A percentile compares a stretch with the other conserved stretches of the same genome.
Conservation (phyloP, 2,329 filamentous ascomycete genomes). For the Aspergillus tamarii region DNA sequence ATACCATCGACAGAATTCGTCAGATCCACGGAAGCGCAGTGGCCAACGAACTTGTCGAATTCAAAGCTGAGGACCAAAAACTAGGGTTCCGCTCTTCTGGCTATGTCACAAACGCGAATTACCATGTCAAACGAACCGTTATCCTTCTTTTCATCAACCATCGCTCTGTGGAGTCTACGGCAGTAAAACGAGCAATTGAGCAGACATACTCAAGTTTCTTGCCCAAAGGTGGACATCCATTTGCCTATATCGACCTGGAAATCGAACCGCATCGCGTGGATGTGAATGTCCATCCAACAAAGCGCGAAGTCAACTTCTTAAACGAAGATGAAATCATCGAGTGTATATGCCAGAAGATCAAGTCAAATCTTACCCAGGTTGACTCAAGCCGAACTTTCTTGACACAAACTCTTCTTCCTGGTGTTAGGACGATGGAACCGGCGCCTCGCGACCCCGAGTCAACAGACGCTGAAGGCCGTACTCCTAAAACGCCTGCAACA, state of each 20-base stretch:
- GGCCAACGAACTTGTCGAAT: constrained; percentile 83
- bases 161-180: constrained; percentile 84
- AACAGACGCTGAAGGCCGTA: constrained; percentile 37
- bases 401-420: constrained; percentile 86
- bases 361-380: constrained; percentile 77
- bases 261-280: constrained; percentile 92
- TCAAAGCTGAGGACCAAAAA: constrained; percentile 70
- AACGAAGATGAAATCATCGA: constrained; percentile 97
- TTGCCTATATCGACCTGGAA: constrained; percentile 87
- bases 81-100: constrained; percentile 85
- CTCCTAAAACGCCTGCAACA: constrained; percentile 40
- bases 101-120: constrained; percentile 89
- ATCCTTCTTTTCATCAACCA: constrained; percentile 96
- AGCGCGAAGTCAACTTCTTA: constrained; percentile 93
- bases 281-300: constrained; percentile 97
- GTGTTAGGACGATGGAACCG: constrained; percentile 55
- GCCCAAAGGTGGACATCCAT: constrained; percentile 92
- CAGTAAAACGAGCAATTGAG: constrained; percentile 87
- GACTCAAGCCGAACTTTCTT: constrained; percentile 93
- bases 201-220: constrained; percentile 86
- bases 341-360: constrained; percentile 78
- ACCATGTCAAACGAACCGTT: constrained; percentile 85
- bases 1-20: constrained; percentile 79
- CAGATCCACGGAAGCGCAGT: constrained; percentile 84
- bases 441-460: constrained; percentile 27